These are phyloP conservation scores for Boehmeria nivea DNA, from an alignment of 306 rosid species.

Conservation along the genomic window DNA sequence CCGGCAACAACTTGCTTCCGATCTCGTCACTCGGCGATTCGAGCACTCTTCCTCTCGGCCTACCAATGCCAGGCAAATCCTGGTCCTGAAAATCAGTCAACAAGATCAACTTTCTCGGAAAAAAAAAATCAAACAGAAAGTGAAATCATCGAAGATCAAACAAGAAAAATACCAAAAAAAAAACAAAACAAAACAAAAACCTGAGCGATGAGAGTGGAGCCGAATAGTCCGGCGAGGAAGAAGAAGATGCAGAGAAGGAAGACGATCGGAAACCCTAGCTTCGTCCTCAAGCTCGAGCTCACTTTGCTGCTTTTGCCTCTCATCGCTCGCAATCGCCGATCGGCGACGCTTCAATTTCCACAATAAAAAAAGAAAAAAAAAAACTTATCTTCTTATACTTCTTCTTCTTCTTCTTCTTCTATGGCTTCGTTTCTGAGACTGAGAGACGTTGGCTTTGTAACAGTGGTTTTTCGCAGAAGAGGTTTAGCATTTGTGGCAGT, in stretches of 20 bases:
- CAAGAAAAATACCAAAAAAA: slow-evolving; percentile 1
- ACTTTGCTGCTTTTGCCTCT: slow-evolving; percentile 46
- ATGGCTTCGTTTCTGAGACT: no score
- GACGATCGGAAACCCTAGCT: slow-evolving; percentile 37
- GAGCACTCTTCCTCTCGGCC: slow-evolving; percentile 38
- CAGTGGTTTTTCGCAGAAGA: no score
- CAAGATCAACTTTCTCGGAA: no score
- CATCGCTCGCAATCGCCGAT: slow-evolving; percentile 28
- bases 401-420: neutral
- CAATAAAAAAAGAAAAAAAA: no score
- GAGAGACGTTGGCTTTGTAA: no score
- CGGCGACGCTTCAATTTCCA: neutral
- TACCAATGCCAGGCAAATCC: slow-evolving; percentile 30
- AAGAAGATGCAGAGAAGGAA: slow-evolving; percentile 52
- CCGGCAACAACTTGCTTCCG: slow-evolving; percentile 29
- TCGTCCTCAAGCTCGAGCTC: slow-evolving; percentile 39
- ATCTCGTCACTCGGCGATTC: slow-evolving; percentile 37
- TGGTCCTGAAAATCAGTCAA: slow-evolving; percentile 11
- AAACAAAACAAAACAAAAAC: slow-evolving; percentile 8
- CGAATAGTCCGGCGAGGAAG: slow-evolving; percentile 69
- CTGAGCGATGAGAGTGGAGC: slow-evolving; percentile 41
- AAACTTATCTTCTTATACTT: neutral
- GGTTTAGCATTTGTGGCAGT: no score
- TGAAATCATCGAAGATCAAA: neutral
- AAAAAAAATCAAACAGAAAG: neutral